A percentile compares a stretch with the other conserved stretches of the same genome.
phyloP scores from a whole-genome alignment of 768 basidiomycete genomes.

The Mycena albidolilacea region DNA sequence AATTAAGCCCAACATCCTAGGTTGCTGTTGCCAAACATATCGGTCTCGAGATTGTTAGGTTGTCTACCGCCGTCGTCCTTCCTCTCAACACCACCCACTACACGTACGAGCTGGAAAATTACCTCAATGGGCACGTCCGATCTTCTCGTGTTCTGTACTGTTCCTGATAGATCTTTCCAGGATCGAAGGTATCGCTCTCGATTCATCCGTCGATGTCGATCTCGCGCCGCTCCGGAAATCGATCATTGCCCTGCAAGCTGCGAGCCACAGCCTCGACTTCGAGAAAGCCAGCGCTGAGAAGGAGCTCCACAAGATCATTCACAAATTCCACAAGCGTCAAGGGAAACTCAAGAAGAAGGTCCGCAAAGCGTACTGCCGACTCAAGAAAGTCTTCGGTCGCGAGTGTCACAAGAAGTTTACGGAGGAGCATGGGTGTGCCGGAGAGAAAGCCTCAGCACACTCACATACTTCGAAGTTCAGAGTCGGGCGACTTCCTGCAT shows the following conservation, averaged over 20 bases:
- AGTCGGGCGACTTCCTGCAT: slow-evolving; percentile 46
- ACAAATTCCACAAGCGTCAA: slow-evolving; percentile 48
- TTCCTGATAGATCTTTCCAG: slow-evolving; percentile 46
- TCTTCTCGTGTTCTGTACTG: background rate
- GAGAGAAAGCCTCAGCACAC: background rate
- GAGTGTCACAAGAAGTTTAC: slow-evolving; percentile 41
- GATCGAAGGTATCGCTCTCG: slow-evolving; percentile 63
- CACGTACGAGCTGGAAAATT: slow-evolving; percentile 65
- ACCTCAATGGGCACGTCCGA: slow-evolving; percentile 62
- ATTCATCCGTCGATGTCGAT: slow-evolving; percentile 46
- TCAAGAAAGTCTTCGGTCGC: slow-evolving; percentile 51
- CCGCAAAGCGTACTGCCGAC: slow-evolving; percentile 51
- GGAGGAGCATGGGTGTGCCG: slow-evolving; percentile 20
- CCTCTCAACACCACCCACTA: slow-evolving; percentile 83
- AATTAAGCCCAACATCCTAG: slow-evolving; percentile 43
- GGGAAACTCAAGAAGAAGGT: slow-evolving; percentile 43
- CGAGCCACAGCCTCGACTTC: slow-evolving; percentile 59
- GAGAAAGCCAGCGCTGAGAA: slow-evolving; percentile 62
- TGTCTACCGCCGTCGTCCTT: slow-evolving; percentile 68
- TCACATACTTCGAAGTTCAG: slow-evolving; percentile 36
- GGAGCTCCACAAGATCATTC: slow-evolving; percentile 54
- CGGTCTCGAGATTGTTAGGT: slow-evolving; percentile 68
- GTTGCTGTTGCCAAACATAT: slow-evolving; percentile 73
- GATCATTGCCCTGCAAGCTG: slow-evolving; percentile 54
- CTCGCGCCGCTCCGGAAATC: slow-evolving; percentile 56